These are phyloP conservation scores for Leishmania arabica DNA, from an alignment of 208 protist species.

Conservation along the genomic window DNA sequence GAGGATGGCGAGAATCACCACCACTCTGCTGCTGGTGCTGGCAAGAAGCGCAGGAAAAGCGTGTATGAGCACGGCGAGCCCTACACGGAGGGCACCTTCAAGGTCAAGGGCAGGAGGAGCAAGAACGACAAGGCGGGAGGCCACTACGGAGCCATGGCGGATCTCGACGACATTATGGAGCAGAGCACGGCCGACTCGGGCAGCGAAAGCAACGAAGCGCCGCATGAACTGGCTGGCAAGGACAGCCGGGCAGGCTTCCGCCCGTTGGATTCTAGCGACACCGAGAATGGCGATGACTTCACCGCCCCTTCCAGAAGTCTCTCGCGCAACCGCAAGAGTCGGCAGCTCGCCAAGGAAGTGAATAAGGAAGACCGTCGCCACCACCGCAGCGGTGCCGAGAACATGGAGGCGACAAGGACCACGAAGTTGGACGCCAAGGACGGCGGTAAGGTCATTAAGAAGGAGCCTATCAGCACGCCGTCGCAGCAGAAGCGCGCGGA, in stretches of 20 bases:
- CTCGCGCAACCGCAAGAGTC: constrained; percentile 21
- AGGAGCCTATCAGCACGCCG: constrained; percentile 19
- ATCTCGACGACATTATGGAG: constrained; percentile 16
- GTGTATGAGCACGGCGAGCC: constrained; percentile 27
- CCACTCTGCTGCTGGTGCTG: neutral
- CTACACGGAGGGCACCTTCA: constrained; percentile 41
- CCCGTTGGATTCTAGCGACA: constrained; percentile 5
- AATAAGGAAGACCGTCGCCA: constrained; percentile 7
- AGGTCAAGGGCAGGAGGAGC: constrained; percentile 9
- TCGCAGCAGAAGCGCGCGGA: neutral
- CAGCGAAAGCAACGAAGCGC: constrained; percentile 15
- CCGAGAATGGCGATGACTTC: constrained; percentile 21
- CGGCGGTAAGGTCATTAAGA: constrained; percentile 1
- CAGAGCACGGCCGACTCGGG: neutral
- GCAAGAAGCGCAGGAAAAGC: constrained; percentile 1
- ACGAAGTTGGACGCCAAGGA: neutral
- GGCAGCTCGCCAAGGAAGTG: constrained; percentile 3
- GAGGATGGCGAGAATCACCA: constrained; percentile 6
- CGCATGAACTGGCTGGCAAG: constrained; percentile 29
- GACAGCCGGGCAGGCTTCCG: neutral
- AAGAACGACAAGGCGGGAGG: constrained; percentile 16
- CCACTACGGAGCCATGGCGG: constrained; percentile 13
- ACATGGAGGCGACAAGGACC: neutral
- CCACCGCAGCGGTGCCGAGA: constrained; percentile 11
- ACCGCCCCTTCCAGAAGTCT: constrained; percentile 18